Evolutionary conservation across 2,329 filamentous ascomycete genomes (phyloP).

Genomic region (Hypoxylon sp.): DNA sequence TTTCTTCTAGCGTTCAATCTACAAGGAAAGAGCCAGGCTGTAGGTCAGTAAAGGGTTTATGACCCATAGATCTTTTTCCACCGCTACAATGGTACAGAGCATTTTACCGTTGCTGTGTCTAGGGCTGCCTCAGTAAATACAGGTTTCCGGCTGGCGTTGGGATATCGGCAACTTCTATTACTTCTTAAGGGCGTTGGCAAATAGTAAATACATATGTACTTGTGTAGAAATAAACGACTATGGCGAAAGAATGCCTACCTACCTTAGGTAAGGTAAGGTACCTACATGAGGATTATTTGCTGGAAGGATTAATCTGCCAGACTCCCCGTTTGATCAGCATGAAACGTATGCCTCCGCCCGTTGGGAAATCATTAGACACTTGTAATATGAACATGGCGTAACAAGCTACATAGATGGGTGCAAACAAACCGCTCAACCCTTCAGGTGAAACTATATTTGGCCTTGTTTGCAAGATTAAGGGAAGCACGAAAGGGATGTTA

Average conservation of each 20-base stretch:
- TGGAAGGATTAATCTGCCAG: background rate
- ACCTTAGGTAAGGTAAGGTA: background rate
- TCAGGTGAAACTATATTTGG: background rate
- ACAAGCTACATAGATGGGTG: background rate
- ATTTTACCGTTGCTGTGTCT: background rate
- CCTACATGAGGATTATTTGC: background rate
- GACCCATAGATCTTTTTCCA: constrained; percentile 13
- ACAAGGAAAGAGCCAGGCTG: too few species aligned
- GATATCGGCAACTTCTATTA: background rate
- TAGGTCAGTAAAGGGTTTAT: background rate
- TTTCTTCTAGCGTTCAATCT: background rate
- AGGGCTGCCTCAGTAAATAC: background rate
- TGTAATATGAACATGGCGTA: background rate
- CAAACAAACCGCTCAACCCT: constrained; percentile 1
- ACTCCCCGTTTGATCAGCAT: background rate
- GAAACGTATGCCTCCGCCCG: background rate
- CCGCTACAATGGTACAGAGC: background rate
- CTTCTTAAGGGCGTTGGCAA: background rate
- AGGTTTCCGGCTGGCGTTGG: constrained; percentile 1
- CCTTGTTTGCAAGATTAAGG: constrained; percentile 2
- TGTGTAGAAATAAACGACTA: background rate
- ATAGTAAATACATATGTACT: too few species aligned
- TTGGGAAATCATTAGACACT: background rate
- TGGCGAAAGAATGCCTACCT: background rate
- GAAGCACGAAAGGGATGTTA: background rate